Percentiles rank a stretch among this genome's conserved stretches.
phyloP scores from a whole-genome alignment of 2,329 filamentous ascomycete genomes.

The Stylonectria norvegica region DNA sequence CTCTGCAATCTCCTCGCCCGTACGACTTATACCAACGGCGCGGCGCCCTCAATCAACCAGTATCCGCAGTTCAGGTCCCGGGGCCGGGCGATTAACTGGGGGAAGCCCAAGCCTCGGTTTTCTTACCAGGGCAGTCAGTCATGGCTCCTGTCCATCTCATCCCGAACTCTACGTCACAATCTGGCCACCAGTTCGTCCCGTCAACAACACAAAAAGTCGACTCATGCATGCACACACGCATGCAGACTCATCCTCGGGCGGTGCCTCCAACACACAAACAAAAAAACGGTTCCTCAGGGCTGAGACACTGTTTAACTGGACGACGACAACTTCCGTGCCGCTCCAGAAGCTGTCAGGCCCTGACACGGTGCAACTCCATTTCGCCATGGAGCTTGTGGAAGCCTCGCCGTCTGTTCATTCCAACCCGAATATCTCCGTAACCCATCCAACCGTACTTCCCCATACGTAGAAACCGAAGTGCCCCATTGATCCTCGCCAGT shows the following conservation, averaged over 20 bases:
- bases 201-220: constrained; percentile 19
- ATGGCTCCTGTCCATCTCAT: constrained; percentile 10
- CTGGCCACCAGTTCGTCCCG: constrained; percentile 21
- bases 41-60: too few relatives aligned
- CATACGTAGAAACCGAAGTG: too few relatives aligned
- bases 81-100: too few relatives aligned
- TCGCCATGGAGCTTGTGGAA: background rate
- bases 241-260: constrained; percentile 12
- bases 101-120: too few relatives aligned
- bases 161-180: constrained; percentile 23
- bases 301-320: background rate
- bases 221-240: constrained; percentile 19
- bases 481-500: too few relatives aligned
- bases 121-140: too few relatives aligned
- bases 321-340: background rate
- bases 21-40: background rate
- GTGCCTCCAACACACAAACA: background rate
- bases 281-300: background rate
- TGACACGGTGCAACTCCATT: background rate
- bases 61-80: too few relatives aligned
- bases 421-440: constrained; percentile 25
- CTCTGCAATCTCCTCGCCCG: background rate
- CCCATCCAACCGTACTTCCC: too few relatives aligned
- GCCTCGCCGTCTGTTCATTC: constrained; percentile 7
- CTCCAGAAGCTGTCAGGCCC: background rate